Base-by-base conservation (phyloP, 495 filamentous ascomycete genomes). In the Durotheca rogersii region DNA sequence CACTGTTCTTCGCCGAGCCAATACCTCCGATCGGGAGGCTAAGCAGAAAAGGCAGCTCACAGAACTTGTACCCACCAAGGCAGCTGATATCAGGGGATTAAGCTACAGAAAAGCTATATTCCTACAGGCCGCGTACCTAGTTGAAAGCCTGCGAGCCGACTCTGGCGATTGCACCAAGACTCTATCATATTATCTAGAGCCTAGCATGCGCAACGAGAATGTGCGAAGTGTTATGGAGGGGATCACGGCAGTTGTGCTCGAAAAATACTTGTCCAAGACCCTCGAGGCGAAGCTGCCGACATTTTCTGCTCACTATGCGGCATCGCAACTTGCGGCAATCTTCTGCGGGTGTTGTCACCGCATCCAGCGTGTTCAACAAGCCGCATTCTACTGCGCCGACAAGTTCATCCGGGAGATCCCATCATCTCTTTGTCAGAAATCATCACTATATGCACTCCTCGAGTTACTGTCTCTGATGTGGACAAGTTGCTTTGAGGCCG, bases 391-490 rank as follows among this genome's bases (percentile, higher is more conserved):
- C 37, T 94, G 85, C 60, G 90, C 90, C 0, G 88, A 95, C 59
- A 86, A 81, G 47, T 89, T 97, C 43, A 85, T 97, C 44, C 74
- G 68, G 16, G 80, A 86, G 52, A 86, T 92, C 30, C 93, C 93
- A 2, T 96, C 93, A 3, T 84, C 90, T 14, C 78, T 98, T 0
- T 97, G 94, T 59, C 88, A 95, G 57, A 86, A 86, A 58, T 79
- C 83, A 9, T 95, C 93, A 5, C 73, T 98, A 0, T 97, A 96
- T 72, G 88, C 91, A 4, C 76, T 98, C 23, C 74, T 97, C 5
- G 93, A 97, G 63, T 80, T 98, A 3, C 69, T 98, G 30, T 88
- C 88, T 1, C 79, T 96, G 27, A 88, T 98, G 85, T 98, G 91
- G 92, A 78, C 78, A 17, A 92, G 91, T 61, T 97, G 94, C 61